Conservation (phyloP, 805 yeast genomes). For the Kuraishia hungarica region DNA sequence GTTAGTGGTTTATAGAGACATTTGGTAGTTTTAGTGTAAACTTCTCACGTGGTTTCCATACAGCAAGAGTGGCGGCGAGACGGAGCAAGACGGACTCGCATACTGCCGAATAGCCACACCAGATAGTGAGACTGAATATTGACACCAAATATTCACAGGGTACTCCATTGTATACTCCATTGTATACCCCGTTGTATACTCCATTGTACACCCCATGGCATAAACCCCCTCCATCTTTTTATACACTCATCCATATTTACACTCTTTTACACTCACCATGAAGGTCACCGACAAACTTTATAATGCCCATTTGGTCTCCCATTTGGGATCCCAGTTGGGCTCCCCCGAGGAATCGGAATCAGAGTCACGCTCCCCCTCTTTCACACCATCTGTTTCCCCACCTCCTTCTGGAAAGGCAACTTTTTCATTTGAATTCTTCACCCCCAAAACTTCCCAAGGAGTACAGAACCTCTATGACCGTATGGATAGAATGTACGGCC, state of each 20-base stretch:
- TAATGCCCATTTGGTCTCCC: slow-evolving; percentile 23
- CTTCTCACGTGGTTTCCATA: too few relatives aligned
- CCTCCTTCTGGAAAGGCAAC: slow-evolving; percentile 36
- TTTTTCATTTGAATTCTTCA: slow-evolving; percentile 93
- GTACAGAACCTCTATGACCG: slow-evolving; percentile 93
- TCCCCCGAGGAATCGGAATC: too few relatives aligned
- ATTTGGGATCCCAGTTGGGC: neutral
- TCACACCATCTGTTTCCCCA: neutral
- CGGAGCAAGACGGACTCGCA: too few relatives aligned
- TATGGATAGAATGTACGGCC: slow-evolving; percentile 94
- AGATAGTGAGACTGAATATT: too few relatives aligned
- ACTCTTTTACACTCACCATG: slow-evolving; percentile 20
- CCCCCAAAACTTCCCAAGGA: slow-evolving; percentile 96
- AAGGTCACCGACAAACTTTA: slow-evolving; percentile 36
- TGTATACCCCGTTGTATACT: too few relatives aligned
- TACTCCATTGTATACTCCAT: too few relatives aligned
- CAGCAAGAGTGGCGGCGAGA: too few relatives aligned
- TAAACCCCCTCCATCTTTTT: neutral
- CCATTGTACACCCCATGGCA: neutral
- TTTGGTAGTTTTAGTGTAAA: too few relatives aligned
- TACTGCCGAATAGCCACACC: too few relatives aligned
- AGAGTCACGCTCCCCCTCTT: slow-evolving; percentile 13
- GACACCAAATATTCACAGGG: too few relatives aligned
- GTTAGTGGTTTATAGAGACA: too few relatives aligned
- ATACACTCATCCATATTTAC: neutral